Base-by-base conservation (phyloP, 306 rosid genomes). In the Dalbergia oliveri region DNA sequence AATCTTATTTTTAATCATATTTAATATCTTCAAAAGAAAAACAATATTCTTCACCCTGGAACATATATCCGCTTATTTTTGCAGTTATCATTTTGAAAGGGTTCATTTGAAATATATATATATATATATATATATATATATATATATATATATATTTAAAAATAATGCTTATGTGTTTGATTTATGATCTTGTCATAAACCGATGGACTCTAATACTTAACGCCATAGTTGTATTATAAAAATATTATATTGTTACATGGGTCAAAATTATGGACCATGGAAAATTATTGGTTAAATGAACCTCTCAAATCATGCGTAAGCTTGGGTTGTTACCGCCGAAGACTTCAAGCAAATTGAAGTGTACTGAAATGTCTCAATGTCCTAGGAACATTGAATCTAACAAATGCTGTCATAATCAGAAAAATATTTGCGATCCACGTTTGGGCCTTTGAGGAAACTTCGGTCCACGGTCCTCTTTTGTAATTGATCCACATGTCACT, bases 321-420 rank as follows among this genome's bases (percentile, higher is more conserved):
- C 11, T 39, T 8, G 14, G 23, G 15, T 0, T 77, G 16, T 37
- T 53, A 65, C 49, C 13, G 67, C 43, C 72, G 53, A 76, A 41
- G 74, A 66, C 66, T 66, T 51, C 35, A 47, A 35, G 35, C 37
- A 45, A 75, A 43, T 75, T 50, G 31, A 47, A 37, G 26, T 31
- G 33, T 45, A 45, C 15, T 4, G 45, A 62, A 39, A 11, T 76
- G 7, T 7, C n/a, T 54, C 60, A 9, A 31, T 9, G 47, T 59
- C 45, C 63, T 44, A 16, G 4, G 21, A 66, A 68, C 87, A 74
- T 56, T 79, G 84, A 84, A 79, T 53, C 75, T 67, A 43, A 61
- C 56, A 51, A 33, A 53, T 54, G 51, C 50, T 34, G 77, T 74
- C 70, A 69, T 43, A 59, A 53, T 67, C 51, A 39, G 13, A 16